Base-by-base conservation (phyloP, 805 yeast genomes). In the Wickerhamiella musiphila region DNA sequence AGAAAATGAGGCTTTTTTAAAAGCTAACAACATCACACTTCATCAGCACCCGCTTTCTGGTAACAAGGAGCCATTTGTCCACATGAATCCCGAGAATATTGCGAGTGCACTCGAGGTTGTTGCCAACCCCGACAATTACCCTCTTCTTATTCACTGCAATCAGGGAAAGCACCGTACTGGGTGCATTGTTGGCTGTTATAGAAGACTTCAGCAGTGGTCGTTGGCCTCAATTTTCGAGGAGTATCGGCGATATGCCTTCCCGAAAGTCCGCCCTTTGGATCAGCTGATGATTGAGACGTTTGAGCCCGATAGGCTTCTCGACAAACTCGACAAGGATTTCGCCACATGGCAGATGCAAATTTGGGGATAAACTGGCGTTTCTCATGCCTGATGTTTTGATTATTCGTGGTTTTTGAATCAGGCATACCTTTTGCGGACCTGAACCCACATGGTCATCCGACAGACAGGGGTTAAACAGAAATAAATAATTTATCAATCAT, bases 91-190 rank as follows among this genome's bases (percentile, higher is more conserved):
- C 3, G 74, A 72, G 22, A 60, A 77, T 23, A 70, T 90, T 19
- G 76, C 84, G 1, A 68, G 70, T 37, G 94, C 95, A 0, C 59
- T 86, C 40, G 73, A 75, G 48, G 76, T 83, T 21, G 79, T 82
- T 10, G 52, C 82, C 11, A 65, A 90, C 46, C 94, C 95, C 0
- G 72, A 52, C 15, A 86, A 90, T 53, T 96, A 83, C 36, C 98
- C 98, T 2, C 61, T 90, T 9, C 59, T 90, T 40, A 79, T 90
- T 27, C 98, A 90, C 53, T 90, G 98, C 56, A 90, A 90, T 56
- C 61, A 94, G 37, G 98, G 98, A 8, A 90, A 86, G 39, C 98
- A 90, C 53, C 65, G 98, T 44, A 90, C 98, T 0, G 98, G 98
- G 0, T 90, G 96, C 53, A 61, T 90, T 11, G 84, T 90, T 19